Conservation (phyloP, 805 yeast species). For the Millerozyma miso region DNA sequence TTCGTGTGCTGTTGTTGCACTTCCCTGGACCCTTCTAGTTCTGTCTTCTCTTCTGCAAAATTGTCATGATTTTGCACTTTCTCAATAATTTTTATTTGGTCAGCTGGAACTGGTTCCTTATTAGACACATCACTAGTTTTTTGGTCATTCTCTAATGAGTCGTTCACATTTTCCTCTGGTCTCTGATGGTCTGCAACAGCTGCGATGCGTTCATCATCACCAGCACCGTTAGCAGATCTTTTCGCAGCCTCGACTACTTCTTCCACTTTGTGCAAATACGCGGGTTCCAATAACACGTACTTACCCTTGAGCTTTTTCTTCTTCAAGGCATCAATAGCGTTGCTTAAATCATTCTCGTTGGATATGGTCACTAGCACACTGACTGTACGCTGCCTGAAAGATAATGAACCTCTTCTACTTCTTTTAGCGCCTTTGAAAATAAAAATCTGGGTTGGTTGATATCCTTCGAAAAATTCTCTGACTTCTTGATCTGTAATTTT, state of each 20-base stretch:
- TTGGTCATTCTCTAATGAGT: neutral
- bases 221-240: neutral
- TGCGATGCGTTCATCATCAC: neutral
- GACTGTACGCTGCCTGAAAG: conserved; percentile 32
- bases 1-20: neutral
- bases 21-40: neutral
- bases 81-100: neutral
- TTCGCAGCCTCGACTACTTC: conserved; percentile 39
- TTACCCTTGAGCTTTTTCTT: conserved; percentile 35
- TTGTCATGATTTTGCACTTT: neutral
- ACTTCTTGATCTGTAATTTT: conserved; percentile 42
- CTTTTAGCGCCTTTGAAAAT: conserved; percentile 34
- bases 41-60: neutral
- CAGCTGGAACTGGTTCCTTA: neutral
- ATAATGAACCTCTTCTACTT: conserved; percentile 16
- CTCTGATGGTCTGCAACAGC: neutral
- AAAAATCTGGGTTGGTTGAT: conserved; percentile 44
- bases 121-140: neutral
- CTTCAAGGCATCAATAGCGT: conserved; percentile 39
- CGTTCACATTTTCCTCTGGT: neutral
- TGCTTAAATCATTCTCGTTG: conserved; percentile 36
- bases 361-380: conserved; percentile 52
- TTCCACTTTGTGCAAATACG: conserved; percentile 38
- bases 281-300: conserved; percentile 33
- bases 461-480: conserved; percentile 41